Conservation (phyloP, 2,329 filamentous ascomycete species). For the Lizonia empirigonia region DNA sequence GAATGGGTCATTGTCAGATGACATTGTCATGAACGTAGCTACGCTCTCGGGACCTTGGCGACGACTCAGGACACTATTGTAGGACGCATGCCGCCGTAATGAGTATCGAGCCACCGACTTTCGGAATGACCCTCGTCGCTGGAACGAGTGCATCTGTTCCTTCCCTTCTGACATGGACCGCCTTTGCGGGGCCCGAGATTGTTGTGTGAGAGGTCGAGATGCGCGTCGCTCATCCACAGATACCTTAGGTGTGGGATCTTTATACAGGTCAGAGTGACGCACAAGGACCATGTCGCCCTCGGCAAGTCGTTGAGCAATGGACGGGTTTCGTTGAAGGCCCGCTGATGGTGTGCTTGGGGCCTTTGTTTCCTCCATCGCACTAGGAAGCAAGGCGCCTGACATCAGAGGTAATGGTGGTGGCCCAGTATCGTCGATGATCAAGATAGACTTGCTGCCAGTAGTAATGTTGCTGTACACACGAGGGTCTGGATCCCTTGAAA, state of each 20-base stretch:
- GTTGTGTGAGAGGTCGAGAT: conserved; percentile 28
- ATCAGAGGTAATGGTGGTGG: conserved; percentile 60
- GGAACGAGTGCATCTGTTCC: conserved; percentile 44
- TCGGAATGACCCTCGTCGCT: conserved; percentile 38
- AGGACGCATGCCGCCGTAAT: conserved; percentile 64
- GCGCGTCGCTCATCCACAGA: conserved; percentile 23
- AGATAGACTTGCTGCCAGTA: conserved; percentile 83
- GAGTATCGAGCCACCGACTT: conserved; percentile 45
- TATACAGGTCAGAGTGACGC: conserved; percentile 29
- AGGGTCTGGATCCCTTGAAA: conserved; percentile 38
- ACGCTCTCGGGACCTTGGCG: conserved; percentile 64
- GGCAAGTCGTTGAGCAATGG: conserved; percentile 25
- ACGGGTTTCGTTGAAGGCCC: conserved; percentile 19
- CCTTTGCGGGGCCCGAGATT: conserved; percentile 27
- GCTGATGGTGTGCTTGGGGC: not conserved
- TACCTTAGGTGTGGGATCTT: conserved; percentile 18
- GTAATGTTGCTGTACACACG: conserved; percentile 65
- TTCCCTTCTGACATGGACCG: conserved; percentile 41
- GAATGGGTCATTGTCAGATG: conserved; percentile 50
- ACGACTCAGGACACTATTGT: conserved; percentile 61
- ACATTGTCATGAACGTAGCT: conserved; percentile 57
- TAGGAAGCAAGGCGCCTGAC: conserved; percentile 54
- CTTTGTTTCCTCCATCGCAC: conserved; percentile 16
- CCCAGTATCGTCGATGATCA: conserved; percentile 78
- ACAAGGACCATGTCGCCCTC: conserved; percentile 18